These are phyloP conservation scores for Alternaria sp. DNA, from an alignment of 2,329 filamentous ascomycete genomes.

Conservation along the genomic window DNA sequence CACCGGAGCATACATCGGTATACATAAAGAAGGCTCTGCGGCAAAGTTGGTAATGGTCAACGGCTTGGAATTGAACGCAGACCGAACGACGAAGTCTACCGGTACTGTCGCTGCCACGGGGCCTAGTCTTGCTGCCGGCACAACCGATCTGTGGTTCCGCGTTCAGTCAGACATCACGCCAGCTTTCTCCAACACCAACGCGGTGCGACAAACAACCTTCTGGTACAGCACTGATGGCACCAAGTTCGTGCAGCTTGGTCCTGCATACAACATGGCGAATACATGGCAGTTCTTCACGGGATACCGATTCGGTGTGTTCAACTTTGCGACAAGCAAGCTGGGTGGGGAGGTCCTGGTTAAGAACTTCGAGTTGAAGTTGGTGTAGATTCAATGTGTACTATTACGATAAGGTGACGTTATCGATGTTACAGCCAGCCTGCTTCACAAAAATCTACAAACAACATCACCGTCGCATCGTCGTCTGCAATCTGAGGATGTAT, in stretches of 20 bases:
- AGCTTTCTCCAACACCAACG: slow-evolving; percentile 32
- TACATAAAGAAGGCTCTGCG: slow-evolving; percentile 51
- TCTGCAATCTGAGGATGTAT: neutral
- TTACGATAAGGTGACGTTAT: neutral
- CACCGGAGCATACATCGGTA: slow-evolving; percentile 60
- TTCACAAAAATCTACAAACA: neutral
- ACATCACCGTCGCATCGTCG: neutral
- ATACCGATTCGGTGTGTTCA: slow-evolving; percentile 50
- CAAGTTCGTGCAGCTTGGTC: slow-evolving; percentile 40
- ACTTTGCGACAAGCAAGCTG: slow-evolving; percentile 45
- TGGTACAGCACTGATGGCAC: slow-evolving; percentile 48
- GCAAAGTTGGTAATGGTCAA: slow-evolving; percentile 48
- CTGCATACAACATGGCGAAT: slow-evolving; percentile 42
- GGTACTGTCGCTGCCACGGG: slow-evolving; percentile 38
- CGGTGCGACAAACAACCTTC: slow-evolving; percentile 37
- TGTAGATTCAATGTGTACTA: neutral
- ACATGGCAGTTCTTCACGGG: slow-evolving; percentile 50
- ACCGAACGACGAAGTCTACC: slow-evolving; percentile 42
- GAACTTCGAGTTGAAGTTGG: slow-evolving; percentile 20
- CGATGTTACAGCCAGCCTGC: neutral
- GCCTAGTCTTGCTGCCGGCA: slow-evolving; percentile 15
- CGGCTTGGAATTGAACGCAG: slow-evolving; percentile 49
- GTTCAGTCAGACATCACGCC: slow-evolving; percentile 48
- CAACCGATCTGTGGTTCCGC: slow-evolving; percentile 41
- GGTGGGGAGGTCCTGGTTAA: slow-evolving; percentile 41